Percentiles rank a stretch among this genome's conserved stretches.
Evolutionary conservation across 768 basidiomycete species (phyloP).

Genomic region (Agaricus bisporus): DNA sequence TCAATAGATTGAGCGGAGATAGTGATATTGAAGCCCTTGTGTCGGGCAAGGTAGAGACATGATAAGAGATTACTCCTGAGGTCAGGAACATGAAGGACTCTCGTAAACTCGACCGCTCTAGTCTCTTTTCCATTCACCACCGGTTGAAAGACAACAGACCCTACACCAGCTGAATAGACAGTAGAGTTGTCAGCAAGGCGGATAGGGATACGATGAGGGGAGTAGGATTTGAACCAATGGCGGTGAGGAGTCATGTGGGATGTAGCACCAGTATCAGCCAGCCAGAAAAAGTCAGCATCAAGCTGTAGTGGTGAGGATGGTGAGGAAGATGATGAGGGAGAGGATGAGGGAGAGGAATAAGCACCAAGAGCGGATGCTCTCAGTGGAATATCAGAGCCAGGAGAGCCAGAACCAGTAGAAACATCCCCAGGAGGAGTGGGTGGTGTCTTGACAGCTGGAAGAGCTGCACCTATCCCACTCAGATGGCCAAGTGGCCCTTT

Average conservation of each 20-base stretch:
- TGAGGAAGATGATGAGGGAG: neutral
- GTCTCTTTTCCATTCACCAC: conserved; percentile 1
- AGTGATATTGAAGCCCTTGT: too few relatives aligned
- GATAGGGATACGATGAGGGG: conserved; percentile 5
- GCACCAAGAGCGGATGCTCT: too few relatives aligned
- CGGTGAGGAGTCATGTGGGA: conserved; percentile 16
- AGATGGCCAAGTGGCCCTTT: too few relatives aligned
- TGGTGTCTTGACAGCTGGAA: too few relatives aligned
- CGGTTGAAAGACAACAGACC: conserved; percentile 9
- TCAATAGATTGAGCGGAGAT: too few relatives aligned
- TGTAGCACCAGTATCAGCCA: conserved; percentile 15
- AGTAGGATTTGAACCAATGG: conserved; percentile 10
- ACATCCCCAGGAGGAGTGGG: too few relatives aligned
- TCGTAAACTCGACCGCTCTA: conserved; percentile 9
- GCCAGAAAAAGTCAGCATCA: conserved; percentile 9
- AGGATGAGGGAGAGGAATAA: too few relatives aligned
- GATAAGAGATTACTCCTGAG: conserved; percentile 14
- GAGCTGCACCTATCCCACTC: too few relatives aligned
- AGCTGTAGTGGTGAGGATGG: neutral
- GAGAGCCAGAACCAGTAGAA: too few relatives aligned
- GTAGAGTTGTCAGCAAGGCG: conserved; percentile 12
- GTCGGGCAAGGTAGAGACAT: neutral
- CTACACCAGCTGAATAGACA: conserved; percentile 8
- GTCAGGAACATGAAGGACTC: conserved; percentile 13
- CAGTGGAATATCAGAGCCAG: too few relatives aligned